Evolutionary conservation across 352 stramenopile genomes (phyloP).

Genomic region (Phytopythium delawarense): DNA sequence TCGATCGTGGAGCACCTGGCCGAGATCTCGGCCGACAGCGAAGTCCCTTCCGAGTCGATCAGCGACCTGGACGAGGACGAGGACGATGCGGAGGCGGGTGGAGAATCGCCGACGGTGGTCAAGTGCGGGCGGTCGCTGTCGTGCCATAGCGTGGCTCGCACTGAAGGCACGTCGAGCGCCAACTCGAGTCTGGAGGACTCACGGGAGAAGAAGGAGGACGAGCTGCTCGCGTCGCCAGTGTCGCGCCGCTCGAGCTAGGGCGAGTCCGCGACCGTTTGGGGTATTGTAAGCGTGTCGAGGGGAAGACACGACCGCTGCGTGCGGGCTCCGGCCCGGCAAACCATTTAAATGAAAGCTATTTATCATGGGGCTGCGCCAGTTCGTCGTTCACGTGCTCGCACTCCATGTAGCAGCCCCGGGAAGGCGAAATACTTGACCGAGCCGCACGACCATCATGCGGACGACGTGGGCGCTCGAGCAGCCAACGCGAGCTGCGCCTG

Average conservation of each 20-base stretch:
- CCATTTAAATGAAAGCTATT: neutral
- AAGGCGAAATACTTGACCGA: neutral
- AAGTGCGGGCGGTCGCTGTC: slow-evolving; percentile 38
- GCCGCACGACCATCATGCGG: slow-evolving; percentile 5
- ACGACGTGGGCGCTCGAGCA: slow-evolving; percentile 11
- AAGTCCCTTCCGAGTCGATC: slow-evolving; percentile 3
- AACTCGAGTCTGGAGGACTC: slow-evolving; percentile 55
- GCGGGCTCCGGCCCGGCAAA: neutral
- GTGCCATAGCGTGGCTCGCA: slow-evolving; percentile 31
- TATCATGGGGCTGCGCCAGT: neutral
- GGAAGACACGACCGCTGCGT: neutral
- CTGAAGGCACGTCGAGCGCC: slow-evolving; percentile 51
- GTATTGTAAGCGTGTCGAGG: neutral
- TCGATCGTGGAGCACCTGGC: slow-evolving; percentile 3
- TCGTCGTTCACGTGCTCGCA: neutral
- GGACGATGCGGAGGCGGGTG: slow-evolving; percentile 7
- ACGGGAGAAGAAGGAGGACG: slow-evolving; percentile 7
- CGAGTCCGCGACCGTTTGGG: neutral
- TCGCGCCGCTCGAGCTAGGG: neutral
- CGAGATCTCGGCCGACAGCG: slow-evolving; percentile 3
- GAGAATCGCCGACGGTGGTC: slow-evolving; percentile 8
- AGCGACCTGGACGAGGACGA: slow-evolving; percentile 7
- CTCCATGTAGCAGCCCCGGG: neutral
- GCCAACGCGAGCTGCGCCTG: slow-evolving; percentile 36
- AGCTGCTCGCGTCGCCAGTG: neutral